A percentile compares a stretch with the other conserved stretches of the same genome.
Evolutionary conservation across 2,329 filamentous ascomycete species (phyloP).

Genomic region (Pochonia chlamydosporia): DNA sequence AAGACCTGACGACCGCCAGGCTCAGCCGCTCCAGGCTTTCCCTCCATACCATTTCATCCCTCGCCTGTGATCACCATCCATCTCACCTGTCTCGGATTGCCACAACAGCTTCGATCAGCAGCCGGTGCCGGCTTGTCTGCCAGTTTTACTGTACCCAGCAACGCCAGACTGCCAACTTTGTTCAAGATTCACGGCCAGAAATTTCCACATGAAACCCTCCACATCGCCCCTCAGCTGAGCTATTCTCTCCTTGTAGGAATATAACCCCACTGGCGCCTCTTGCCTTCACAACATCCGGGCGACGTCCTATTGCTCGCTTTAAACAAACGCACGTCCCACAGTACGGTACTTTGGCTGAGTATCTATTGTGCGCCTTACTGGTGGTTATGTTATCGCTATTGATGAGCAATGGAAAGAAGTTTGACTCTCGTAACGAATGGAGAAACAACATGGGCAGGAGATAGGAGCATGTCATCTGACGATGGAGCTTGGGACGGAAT

Average conservation of each 20-base stretch:
- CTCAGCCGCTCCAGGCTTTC: conserved; percentile 14
- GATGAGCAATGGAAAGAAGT: conserved; percentile 42
- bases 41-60: conserved; percentile 15
- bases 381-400: conserved; percentile 35
- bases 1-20: conserved; percentile 25
- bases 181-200: conserved; percentile 5
- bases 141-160: neutral
- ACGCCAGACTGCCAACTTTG: conserved; percentile 16
- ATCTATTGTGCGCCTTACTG: neutral
- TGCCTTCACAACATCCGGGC: too few species aligned
- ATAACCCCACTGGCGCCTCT: neutral
- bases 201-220: conserved; percentile 9
- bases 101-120: conserved; percentile 22
- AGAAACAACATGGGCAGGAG: conserved; percentile 40
- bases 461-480: conserved; percentile 39
- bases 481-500: conserved; percentile 25
- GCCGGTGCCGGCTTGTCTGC: conserved; percentile 18
- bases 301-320: conserved; percentile 11
- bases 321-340: too few species aligned
- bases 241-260: neutral
- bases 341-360: neutral
- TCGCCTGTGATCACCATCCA: conserved; percentile 17
- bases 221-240: conserved; percentile 13
- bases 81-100: conserved; percentile 18
- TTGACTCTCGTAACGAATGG: conserved; percentile 35